Evolutionary conservation across 306 rosid genomes (phyloP).

Genomic region (Begonia fuchsioides): DNA sequence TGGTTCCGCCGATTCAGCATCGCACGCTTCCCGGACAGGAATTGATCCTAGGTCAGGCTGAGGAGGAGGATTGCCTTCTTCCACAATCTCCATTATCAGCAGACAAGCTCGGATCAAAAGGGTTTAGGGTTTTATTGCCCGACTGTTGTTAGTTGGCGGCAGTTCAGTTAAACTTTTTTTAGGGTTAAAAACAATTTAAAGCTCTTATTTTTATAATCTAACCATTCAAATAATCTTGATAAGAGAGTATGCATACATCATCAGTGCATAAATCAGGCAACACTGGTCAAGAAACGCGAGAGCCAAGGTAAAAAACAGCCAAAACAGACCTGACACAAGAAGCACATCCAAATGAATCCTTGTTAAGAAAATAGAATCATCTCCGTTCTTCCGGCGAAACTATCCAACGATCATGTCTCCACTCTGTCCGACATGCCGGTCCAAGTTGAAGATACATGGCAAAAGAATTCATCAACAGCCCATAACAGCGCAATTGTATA

Average conservation of each 20-base stretch:
- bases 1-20: constrained; percentile 14
- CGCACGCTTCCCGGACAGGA: constrained; percentile 8
- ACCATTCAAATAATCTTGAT: no score
- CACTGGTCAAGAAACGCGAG: no score
- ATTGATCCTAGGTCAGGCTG: constrained; percentile 2
- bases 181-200: no score
- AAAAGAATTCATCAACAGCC: constrained; percentile 58
- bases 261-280: no score
- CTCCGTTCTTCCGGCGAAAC: constrained; percentile 9
- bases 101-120: constrained; percentile 7
- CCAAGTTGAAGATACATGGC: no score
- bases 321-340: constrained; percentile 27
- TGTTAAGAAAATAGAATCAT: constrained; percentile 37
- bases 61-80: not conserved
- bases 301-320: constrained; percentile 3
- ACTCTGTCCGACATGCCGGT: no score
- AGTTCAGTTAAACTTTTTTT: constrained; percentile 12
- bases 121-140: constrained; percentile 20
- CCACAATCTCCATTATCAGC: no score
- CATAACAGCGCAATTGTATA: constrained; percentile 95
- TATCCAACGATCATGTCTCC: not conserved
- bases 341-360: constrained; percentile 30
- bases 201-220: no score
- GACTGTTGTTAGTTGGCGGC: constrained; percentile 12
- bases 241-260: no score